Base-by-base conservation (phyloP, 1,284 basidiomycete genomes). In the Moniliophthora roreri region DNA sequence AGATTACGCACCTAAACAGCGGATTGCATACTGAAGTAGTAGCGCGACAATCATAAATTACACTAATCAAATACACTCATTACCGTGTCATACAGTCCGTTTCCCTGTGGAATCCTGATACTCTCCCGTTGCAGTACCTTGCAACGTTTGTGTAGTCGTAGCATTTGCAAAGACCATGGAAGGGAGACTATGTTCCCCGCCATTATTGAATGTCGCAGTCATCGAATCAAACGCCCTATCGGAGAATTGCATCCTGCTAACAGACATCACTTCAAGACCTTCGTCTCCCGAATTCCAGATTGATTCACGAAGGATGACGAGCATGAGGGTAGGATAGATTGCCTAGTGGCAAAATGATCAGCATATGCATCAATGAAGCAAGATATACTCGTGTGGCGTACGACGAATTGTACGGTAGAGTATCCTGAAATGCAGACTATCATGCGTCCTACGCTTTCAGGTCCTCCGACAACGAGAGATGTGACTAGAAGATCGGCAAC, bases 251-350 rank as follows among this genome's bases (percentile, higher is more conserved):
- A 38, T 38, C 21, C 39, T 51, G 26, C 39, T 51, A 4, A 51
- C 38, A 1, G 49, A 51, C 24, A 51, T 24, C 28, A 51, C 49
- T 42, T 51, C 48, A 5, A 39, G 16, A n/a, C 40, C 21, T 20
- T 51, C 49, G 37, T 40, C 35, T 11, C 38, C 24, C 21, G 49
- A 40, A 10, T 51, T 51, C 49, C 49, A 51, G 26, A 51, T 51
- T 13, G 49, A 51, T 28, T 51, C 49, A 24, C 49, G 49, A 5
- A 51, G 39, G 11, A 51, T 37, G 10, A 41, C 39, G 10, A 51
- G 49, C 49, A 51, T 51, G 13, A 51, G 49, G 18, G 49, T 51
- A 13, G 49, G 49, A 11, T 51, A 51, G 2, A 51, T 51, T 39
- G 49, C 49, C 49, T 51, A 34, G 13, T 48, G 15, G 5, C 24